Base-by-base conservation (phyloP, 768 basidiomycete genomes). In the Agrocybe chaxingu region DNA sequence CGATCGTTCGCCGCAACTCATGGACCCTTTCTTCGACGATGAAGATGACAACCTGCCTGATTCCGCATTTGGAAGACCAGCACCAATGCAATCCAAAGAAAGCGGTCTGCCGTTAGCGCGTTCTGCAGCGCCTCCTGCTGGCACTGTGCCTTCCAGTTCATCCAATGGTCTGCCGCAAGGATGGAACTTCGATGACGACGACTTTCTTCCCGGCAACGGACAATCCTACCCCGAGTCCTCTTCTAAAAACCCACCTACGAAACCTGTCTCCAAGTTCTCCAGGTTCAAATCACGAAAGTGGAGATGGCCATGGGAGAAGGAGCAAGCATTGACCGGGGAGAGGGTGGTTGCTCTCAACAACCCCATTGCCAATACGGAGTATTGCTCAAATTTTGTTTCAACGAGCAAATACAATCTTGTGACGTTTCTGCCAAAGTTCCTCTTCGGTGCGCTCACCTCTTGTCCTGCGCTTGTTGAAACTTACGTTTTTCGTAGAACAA, bases 401-500 rank as follows among this genome's bases (percentile, higher is more conserved):
- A 98, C 97, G 18, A 92, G 89, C 76, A 98, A 98, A 69, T 99
- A 98, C 70, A 98, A 94, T 62, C 50, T 86, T 33, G 76, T 74
- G 11, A 89, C 90, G 0, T 98, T 98, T 66, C 53, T 94, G 3
- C 93, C 92, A 35, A 98, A 98, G 69, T 99, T 98, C 70, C 69
- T 99, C 52, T 80, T 81, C 46, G 94, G 96, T 98, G 60, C 56
- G 83, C 73, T 43, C 50, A 37, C 30, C 32, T 41, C 44, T 38
- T 33, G 30, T 50, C 32, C 29, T 18, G 13, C 19, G 6, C 4
- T 24, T 11, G 34, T 9, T 47, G 41, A 47, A 48, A 36, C 47
- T 19, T 51, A 59, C 51, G 59, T 38, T 29, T 11, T 33, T 49
- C 24, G 29, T 44, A 96, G 95, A 96, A 66, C 94, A 98, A 82